phyloP scores from a whole-genome alignment of 1,284 basidiomycete genomes.

The Malassezia globosa region DNA sequence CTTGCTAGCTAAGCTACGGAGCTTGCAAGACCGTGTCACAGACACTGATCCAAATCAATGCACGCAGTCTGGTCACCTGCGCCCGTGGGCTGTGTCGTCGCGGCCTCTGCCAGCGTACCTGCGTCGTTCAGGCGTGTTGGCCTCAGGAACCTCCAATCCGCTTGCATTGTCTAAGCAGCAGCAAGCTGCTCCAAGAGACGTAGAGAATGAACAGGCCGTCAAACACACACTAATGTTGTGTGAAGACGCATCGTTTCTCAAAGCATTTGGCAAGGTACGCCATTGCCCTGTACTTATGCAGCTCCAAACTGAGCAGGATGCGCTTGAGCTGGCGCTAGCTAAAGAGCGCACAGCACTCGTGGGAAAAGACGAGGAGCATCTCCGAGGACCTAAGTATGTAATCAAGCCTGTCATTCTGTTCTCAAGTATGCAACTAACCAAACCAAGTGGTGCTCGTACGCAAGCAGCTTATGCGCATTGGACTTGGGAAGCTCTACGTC shows the following conservation, averaged over 20 bases:
- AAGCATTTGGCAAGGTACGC: slow-evolving; percentile 1
- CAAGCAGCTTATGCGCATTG: slow-evolving; percentile 12
- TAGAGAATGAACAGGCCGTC: slow-evolving; percentile 6
- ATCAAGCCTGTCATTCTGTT: too few species aligned
- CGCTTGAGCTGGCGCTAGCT: neutral
- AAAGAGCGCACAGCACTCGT: slow-evolving; percentile 3
- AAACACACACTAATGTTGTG: neutral
- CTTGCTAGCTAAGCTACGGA: slow-evolving; percentile 14
- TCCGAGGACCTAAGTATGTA: slow-evolving; percentile 10
- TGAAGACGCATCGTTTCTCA: neutral
- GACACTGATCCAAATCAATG: neutral
- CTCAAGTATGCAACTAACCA: neutral
- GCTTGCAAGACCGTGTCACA: slow-evolving; percentile 2
- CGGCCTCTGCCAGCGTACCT: neutral
- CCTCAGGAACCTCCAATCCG: neutral
- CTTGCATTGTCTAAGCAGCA: neutral
- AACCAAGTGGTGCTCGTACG: slow-evolving; percentile 5
- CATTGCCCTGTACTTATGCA: neutral
- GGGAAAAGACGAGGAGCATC: slow-evolving; percentile 1
- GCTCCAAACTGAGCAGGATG: slow-evolving; percentile 5
- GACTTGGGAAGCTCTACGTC: slow-evolving; percentile 16
- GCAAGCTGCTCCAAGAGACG: neutral
- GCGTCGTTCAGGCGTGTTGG: neutral
- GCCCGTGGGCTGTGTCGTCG: slow-evolving; percentile 4
- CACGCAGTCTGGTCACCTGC: slow-evolving; percentile 1